Conservation (phyloP, 805 yeast genomes). For the Lipomyces lipofer region DNA sequence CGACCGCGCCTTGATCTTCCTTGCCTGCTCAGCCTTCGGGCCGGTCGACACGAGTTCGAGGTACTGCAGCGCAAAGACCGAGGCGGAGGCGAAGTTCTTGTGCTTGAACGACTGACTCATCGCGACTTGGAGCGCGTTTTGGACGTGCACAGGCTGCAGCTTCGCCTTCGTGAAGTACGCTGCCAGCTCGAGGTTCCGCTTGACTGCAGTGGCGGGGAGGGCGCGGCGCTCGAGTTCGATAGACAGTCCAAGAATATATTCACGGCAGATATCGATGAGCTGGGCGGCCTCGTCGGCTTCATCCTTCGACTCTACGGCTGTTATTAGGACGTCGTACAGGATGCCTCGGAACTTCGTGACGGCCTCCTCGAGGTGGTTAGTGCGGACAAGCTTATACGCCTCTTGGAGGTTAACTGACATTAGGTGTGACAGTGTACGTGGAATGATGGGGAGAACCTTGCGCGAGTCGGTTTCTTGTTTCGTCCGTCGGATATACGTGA, state of each 20-base stretch:
- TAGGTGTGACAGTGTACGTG: conserved; percentile 65
- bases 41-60: conserved; percentile 70
- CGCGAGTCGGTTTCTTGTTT: conserved; percentile 56
- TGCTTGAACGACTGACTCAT: conserved; percentile 88
- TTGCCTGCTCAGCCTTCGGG: conserved; percentile 72
- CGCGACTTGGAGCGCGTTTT: conserved; percentile 90
- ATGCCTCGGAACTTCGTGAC: conserved; percentile 75
- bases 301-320: conserved; percentile 69
- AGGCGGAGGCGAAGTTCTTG: conserved; percentile 84
- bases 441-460: conserved; percentile 64
- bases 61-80: conserved; percentile 84
- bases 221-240: conserved; percentile 88
- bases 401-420: conserved; percentile 58
- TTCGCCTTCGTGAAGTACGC: conserved; percentile 90
- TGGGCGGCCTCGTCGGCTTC: conserved; percentile 76
- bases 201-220: conserved; percentile 58
- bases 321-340: conserved; percentile 69
- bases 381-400: conserved; percentile 81
- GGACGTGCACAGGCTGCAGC: conserved; percentile 77
- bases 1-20: conserved; percentile 74
- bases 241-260: conserved; percentile 87
- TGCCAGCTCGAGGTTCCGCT: conserved; percentile 90
- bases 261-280: conserved; percentile 72
- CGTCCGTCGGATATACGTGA: conserved; percentile 61
- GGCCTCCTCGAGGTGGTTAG: conserved; percentile 80